Conservation (phyloP, 345 rosid genomes). For the Streptanthus diversifolius region DNA sequence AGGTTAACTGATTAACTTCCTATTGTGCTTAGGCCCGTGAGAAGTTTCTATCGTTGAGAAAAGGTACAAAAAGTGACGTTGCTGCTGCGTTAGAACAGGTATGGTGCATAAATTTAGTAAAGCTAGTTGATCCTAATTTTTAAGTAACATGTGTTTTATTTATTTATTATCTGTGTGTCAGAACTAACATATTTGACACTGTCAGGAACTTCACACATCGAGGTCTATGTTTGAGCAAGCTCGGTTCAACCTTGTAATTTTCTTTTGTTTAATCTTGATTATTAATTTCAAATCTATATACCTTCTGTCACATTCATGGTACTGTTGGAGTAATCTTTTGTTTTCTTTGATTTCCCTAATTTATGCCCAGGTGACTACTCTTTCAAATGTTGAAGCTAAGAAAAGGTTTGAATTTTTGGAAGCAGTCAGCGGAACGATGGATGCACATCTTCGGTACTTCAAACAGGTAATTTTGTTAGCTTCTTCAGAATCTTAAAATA, state of each 20-base stretch:
- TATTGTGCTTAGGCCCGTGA: slow-evolving; percentile 73
- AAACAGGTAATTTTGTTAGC: slow-evolving; percentile 56
- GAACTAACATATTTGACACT: slow-evolving; percentile 21
- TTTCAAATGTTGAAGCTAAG: slow-evolving; percentile 95
- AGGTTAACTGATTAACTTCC: not conserved
- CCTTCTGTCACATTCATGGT: not conserved
- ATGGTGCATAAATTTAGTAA: slow-evolving; percentile 20
- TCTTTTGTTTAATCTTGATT: not conserved
- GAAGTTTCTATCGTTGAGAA: slow-evolving; percentile 88
- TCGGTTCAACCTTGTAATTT: slow-evolving; percentile 78
- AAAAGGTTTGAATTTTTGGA: slow-evolving; percentile 96
- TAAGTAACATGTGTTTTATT: not conserved
- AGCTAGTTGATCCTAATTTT: not conserved
- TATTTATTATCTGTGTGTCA: not conserved
- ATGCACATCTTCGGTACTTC: slow-evolving; percentile 97
- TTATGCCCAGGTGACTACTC: slow-evolving; percentile 64
- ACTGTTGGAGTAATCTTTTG: not conserved
- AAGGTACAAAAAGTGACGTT: slow-evolving; percentile 76
- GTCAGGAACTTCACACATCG: slow-evolving; percentile 86
- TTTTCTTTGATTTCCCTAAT: not conserved
- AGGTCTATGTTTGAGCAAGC: slow-evolving; percentile 94
- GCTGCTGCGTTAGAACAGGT: slow-evolving; percentile 83
- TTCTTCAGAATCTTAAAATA: slow-evolving; percentile 4
- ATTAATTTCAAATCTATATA: not conserved
- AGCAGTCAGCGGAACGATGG: slow-evolving; percentile 99